A percentile compares a stretch with the other conserved stretches of the same genome.
Conservation (phyloP, 2,329 filamentous ascomycete genomes). For the Phyllosticta paracitricarpa region DNA sequence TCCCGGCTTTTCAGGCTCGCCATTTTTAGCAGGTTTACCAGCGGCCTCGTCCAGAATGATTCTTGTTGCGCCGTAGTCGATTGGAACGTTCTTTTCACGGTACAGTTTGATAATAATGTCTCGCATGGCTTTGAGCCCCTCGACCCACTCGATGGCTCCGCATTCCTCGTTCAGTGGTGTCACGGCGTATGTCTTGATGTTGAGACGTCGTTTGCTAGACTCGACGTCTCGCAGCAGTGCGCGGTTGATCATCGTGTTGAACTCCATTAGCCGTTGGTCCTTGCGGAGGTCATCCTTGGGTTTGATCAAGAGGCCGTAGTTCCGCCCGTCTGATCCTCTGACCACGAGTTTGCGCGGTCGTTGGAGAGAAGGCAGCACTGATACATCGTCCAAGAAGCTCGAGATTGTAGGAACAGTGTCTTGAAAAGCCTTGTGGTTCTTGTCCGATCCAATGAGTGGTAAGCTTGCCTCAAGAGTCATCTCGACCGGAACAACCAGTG, state of each 20-base stretch:
- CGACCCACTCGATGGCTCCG: slow-evolving; percentile 96
- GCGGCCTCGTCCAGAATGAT: slow-evolving; percentile 51
- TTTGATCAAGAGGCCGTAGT: slow-evolving; percentile 88
- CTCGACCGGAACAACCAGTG: slow-evolving; percentile 82
- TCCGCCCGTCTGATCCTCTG: slow-evolving; percentile 76
- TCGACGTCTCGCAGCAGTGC: slow-evolving; percentile 87
- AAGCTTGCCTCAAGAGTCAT: slow-evolving; percentile 65
- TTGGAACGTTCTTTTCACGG: slow-evolving; percentile 57
- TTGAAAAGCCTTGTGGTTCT: slow-evolving; percentile 74
- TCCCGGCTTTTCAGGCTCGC: slow-evolving; percentile 37
- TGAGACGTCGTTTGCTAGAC: slow-evolving; percentile 78
- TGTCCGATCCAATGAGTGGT: slow-evolving; percentile 28
- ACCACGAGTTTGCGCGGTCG: slow-evolving; percentile 85
- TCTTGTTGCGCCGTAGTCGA: slow-evolving; percentile 59
- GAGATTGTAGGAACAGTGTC: slow-evolving; percentile 75
- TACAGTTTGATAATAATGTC: slow-evolving; percentile 80
- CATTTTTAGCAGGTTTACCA: slow-evolving; percentile 27
- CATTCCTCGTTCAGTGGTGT: slow-evolving; percentile 96
- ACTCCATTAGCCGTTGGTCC: slow-evolving; percentile 97
- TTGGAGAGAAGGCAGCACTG: slow-evolving; percentile 83
- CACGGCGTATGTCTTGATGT: slow-evolving; percentile 95
- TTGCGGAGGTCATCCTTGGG: slow-evolving; percentile 96
- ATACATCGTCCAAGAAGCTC: slow-evolving; percentile 73
- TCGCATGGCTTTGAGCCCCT: slow-evolving; percentile 85
- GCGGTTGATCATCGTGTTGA: slow-evolving; percentile 96